Base-by-base conservation (phyloP, 441 rosid genomes). In the Daphne laureola region DNA sequence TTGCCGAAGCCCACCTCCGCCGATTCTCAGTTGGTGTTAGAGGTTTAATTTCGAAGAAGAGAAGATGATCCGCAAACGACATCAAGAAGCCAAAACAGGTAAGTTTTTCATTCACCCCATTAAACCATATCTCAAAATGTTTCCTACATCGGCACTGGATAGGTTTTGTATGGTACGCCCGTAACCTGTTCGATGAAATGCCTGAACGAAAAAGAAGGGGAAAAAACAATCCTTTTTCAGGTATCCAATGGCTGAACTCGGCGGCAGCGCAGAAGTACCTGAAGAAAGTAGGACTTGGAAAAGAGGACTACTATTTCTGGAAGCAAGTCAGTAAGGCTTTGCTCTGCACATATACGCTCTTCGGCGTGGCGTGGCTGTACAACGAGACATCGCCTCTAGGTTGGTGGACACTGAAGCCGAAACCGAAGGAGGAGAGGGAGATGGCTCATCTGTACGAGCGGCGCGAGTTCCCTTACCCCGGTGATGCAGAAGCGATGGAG, bases 401-500 rank as follows among this genome's bases (percentile, higher is more conserved):
- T n/a, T 91, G 93, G 95, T 91, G 95, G 92, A 86, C 87, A 12
- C 54, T 85, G 73, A 87, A 72, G 76, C 90, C 86, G 0, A 76
- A 70, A 66, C 90, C 95, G n/a, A 87, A 81, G 73, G 96, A 90
- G 60, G 96, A 90, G 74, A 67, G 58, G 26, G 96, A 83, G 57
- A 58, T 79, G 38, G 90, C 89, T 4, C 94, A 85, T 65, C 51
- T 87, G 57, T 84, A 85, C 36, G 96, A 81, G 67, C 70, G 88
- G 50, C 69, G 78, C 38, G 78, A 81, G 57, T 87, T 78, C 64
- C 84, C 94, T 5, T 85, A 85, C 69, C 96, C 95, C 0, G 96
- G 92, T 23, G 97, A 90, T 53, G 60, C 67, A 21, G 88, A 83
- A 49, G 95, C 95, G 4, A 87, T 83, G 92, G 95, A 87, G 17